Base-by-base conservation (phyloP, 2,329 filamentous ascomycete genomes). In the Alternaria atra region DNA sequence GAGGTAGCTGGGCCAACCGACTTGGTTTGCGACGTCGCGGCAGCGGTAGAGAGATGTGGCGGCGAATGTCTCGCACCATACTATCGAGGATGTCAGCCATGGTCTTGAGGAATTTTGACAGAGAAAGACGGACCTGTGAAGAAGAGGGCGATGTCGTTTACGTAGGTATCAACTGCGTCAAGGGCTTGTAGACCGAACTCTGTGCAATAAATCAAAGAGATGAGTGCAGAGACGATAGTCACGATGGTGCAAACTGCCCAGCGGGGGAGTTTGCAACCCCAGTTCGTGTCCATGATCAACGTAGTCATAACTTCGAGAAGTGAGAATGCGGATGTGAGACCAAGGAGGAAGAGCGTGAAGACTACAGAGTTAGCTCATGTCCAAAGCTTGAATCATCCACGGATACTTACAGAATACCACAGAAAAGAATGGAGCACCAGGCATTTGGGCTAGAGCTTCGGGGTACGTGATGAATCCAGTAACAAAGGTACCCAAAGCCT, bases 231-330 rank as follows among this genome's bases (percentile, higher is more conserved):
- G 25, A 84, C 83, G 6, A 86, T 80, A 5, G 53, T 50, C 2
- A 55, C 53, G 15, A 27, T 40, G 9, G 53, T 55, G 34, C 44
- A 55, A 27, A 55, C 35, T 6, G 34, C 43, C 53, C 53, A 55
- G 34, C 53, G 53, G 1, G 53, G 53, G 40, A 77, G 60, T 2
- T 78, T 80, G 27, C 83, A 77, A 2, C 79, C 80, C 0, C 40
- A 58, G 17, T 82, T 81, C 0, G 81, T 76, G 61, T 86, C 84
- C 72, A 84, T 80, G 52, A 83, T 73, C 39, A 86, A 65, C 0
- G 85, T 86, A 10, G 83, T 81, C 8, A 84, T 77, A 12, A 83
- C 83, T 62, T 87, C 84, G 3, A 86, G 73, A 83, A 86, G 84
- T 39, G 83, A 84, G 60, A 86, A 86, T 0, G 84, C 82, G 0